phyloP scores from a whole-genome alignment of 1,284 basidiomycete genomes.

The Kwoniella shivajii region DNA sequence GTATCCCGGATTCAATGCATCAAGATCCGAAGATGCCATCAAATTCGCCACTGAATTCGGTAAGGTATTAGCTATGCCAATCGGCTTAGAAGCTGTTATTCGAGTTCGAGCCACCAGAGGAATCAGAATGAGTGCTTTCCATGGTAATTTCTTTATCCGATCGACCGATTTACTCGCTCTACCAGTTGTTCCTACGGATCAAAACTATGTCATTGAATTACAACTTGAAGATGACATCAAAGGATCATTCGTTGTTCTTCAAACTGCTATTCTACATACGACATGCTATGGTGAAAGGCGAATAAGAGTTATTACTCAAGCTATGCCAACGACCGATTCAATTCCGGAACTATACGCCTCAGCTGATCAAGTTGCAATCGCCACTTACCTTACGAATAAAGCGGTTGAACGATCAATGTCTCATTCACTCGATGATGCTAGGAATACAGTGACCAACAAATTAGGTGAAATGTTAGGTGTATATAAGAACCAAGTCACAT shows the following conservation, averaged over 20 bases:
- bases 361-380: slow-evolving; percentile 90
- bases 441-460: slow-evolving; percentile 88
- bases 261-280: slow-evolving; percentile 94
- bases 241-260: slow-evolving; percentile 90
- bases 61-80: slow-evolving; percentile 86
- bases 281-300: slow-evolving; percentile 94
- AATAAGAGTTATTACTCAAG: slow-evolving; percentile 91
- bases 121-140: slow-evolving; percentile 95
- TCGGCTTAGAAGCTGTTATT: slow-evolving; percentile 96
- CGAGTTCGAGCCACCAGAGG: slow-evolving; percentile 94
- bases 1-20: slow-evolving; percentile 97
- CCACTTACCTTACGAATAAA: slow-evolving; percentile 90
- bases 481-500: slow-evolving; percentile 97
- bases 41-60: slow-evolving; percentile 99
- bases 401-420: slow-evolving; percentile 90
- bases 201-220: slow-evolving; percentile 95
- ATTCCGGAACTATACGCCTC: slow-evolving; percentile 93
- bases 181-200: slow-evolving; percentile 94
- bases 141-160: slow-evolving; percentile 99
- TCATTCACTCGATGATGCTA: slow-evolving; percentile 82
- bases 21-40: slow-evolving; percentile 88
- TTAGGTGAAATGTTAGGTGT: slow-evolving; percentile 86
- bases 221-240: slow-evolving; percentile 96
- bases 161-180: slow-evolving; percentile 96
- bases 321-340: slow-evolving; percentile 88